Conservation (phyloP, 768 basidiomycete species). For the Amanita molliuscula region DNA sequence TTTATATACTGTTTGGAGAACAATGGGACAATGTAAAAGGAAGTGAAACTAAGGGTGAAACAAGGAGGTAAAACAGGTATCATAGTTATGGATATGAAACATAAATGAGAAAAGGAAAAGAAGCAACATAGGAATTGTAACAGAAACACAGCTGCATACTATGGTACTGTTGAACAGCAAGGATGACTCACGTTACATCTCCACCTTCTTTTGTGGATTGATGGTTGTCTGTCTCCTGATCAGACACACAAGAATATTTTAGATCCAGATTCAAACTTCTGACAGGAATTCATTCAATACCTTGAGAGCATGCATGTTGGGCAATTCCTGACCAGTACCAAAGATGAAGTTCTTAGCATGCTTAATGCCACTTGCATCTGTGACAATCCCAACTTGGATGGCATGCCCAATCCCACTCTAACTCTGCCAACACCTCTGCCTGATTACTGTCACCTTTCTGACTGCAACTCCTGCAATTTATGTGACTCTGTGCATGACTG, state of each 20-base stretch:
- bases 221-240: slow-evolving; percentile 17
- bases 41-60: no score
- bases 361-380: no score
- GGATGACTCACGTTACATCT: slow-evolving; percentile 25
- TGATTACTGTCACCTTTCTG: no score
- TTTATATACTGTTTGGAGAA: no score
- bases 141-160: slow-evolving; percentile 21
- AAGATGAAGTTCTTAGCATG: slow-evolving; percentile 3
- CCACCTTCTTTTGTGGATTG: slow-evolving; percentile 24
- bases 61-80: no score
- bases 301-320: slow-evolving; percentile 14
- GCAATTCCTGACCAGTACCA: slow-evolving; percentile 10
- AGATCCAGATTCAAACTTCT: slow-evolving; percentile 14
- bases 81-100: no score
- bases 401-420: not conserved
- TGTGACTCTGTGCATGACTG: no score
- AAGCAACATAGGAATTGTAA: no score
- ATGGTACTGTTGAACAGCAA: slow-evolving; percentile 28
- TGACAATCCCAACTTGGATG: not conserved
- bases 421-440: no score
- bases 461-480: no score
- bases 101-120: no score
- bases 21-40: no score
- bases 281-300: slow-evolving; percentile 10
- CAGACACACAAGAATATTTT: slow-evolving; percentile 17